Conservation (phyloP, 1,284 basidiomycete genomes). For the Thelephora terrestris region DNA sequence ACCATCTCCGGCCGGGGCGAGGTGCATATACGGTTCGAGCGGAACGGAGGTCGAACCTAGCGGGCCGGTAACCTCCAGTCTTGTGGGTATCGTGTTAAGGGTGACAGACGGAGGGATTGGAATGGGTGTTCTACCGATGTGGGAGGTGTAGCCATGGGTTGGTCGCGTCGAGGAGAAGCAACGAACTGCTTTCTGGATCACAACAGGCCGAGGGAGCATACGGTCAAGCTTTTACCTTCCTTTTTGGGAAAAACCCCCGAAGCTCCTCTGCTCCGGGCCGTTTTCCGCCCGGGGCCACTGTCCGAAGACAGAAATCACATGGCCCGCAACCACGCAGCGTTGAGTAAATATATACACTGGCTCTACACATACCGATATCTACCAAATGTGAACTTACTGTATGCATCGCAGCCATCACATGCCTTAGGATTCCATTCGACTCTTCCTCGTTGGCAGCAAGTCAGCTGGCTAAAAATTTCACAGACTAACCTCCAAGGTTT, state of each 20-base stretch:
- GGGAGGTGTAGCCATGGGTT: slow-evolving; percentile 37
- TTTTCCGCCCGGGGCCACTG: too few relatives aligned
- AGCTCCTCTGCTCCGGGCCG: too few relatives aligned
- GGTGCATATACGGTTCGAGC: slow-evolving; percentile 58
- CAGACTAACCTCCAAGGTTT: too few relatives aligned
- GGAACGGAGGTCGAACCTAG: slow-evolving; percentile 64
- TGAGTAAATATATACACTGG: too few relatives aligned
- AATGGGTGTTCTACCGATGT: slow-evolving; percentile 79
- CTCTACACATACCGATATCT: too few relatives aligned
- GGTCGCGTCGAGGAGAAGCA: slow-evolving; percentile 36
- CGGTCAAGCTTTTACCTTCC: background rate
- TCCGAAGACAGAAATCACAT: too few relatives aligned
- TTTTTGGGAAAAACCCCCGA: background rate
- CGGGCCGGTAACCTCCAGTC: slow-evolving; percentile 63
- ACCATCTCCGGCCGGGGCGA: slow-evolving; percentile 43
- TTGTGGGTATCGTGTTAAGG: slow-evolving; percentile 41
- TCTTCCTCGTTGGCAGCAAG: too few relatives aligned
- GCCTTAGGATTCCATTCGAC: too few relatives aligned
- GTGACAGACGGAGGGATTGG: slow-evolving; percentile 58
- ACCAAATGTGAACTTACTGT: too few relatives aligned
- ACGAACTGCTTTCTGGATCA: slow-evolving; percentile 21
- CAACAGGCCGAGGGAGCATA: slow-evolving; percentile 15
- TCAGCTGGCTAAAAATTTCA: too few relatives aligned
- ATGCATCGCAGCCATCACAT: too few relatives aligned
- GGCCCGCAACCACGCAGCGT: too few relatives aligned